Conservation (phyloP, 2,329 filamentous ascomycete species). For the Aspergillus intermedius region DNA sequence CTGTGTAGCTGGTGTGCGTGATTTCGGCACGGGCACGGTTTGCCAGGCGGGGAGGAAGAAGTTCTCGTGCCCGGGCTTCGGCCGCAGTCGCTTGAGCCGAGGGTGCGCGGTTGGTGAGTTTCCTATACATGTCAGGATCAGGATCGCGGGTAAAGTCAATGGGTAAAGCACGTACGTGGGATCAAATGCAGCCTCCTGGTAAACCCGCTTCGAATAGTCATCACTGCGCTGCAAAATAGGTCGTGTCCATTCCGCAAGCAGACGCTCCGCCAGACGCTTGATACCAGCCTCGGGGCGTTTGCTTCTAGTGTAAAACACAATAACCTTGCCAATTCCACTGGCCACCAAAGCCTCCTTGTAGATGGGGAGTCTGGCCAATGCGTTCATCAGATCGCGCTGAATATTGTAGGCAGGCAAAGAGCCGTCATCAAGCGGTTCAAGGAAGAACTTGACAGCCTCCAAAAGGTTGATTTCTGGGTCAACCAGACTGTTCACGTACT, state of each 20-base stretch:
- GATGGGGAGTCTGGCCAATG: conserved; percentile 73
- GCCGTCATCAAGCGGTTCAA: conserved; percentile 90
- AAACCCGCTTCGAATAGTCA: conserved; percentile 80
- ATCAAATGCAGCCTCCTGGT: conserved; percentile 54
- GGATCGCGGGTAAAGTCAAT: not conserved
- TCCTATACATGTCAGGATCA: conserved; percentile 21
- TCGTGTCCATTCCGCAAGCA: conserved; percentile 93
- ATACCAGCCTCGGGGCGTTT: conserved; percentile 81
- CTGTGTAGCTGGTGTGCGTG: conserved; percentile 55
- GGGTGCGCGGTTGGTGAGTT: conserved; percentile 28
- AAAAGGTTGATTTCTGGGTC: conserved; percentile 94
- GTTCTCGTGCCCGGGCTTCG: conserved; percentile 46
- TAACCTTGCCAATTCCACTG: conserved; percentile 91
- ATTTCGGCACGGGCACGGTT: conserved; percentile 56
- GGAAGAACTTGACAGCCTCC: conserved; percentile 92
- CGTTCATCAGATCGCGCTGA: conserved; percentile 84
- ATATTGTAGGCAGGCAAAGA: conserved; percentile 95
- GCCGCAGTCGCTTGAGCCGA: conserved; percentile 37
- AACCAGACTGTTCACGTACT: conserved; percentile 70
- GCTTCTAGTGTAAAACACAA: conserved; percentile 94
- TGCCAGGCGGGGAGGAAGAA: conserved; percentile 47
- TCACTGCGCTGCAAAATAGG: conserved; percentile 90
- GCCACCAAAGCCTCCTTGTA: conserved; percentile 85
- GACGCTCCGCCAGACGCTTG: conserved; percentile 85
- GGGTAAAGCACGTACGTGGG: conserved; percentile 38